phyloP scores from a whole-genome alignment of 1,284 basidiomycete species.

The Austroboletus niveus region DNA sequence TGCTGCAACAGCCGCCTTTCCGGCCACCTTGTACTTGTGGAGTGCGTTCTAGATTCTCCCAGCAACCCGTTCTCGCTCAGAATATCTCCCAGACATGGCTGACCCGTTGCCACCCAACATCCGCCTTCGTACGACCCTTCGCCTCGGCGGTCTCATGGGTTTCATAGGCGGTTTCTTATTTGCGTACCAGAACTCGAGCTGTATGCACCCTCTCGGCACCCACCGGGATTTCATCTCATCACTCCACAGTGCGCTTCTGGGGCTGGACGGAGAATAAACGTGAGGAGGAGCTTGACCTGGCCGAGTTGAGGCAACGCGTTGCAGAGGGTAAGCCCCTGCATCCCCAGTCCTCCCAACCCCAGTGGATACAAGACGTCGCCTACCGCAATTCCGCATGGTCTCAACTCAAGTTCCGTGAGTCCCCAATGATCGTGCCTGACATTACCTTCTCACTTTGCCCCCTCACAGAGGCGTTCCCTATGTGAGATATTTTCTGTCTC shows the following conservation, averaged over 20 bases:
- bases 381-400: constrained; percentile 91
- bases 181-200: constrained; percentile 88
- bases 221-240: constrained; percentile 17
- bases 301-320: constrained; percentile 73
- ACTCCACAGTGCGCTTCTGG: constrained; percentile 80
- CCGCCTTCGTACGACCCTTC: constrained; percentile 32
- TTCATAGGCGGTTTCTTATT: constrained; percentile 89
- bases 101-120: constrained; percentile 37
- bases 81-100: constrained; percentile 42
- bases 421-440: neutral
- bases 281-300: constrained; percentile 75
- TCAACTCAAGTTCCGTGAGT: constrained; percentile 88
- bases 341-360: constrained; percentile 78
- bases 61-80: constrained; percentile 1
- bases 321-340: constrained; percentile 80
- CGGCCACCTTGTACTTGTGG: constrained; percentile 72
- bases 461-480: constrained; percentile 61
- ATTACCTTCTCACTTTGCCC: constrained; percentile 3
- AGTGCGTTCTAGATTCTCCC: constrained; percentile 44
- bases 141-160: constrained; percentile 52
- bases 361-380: constrained; percentile 88
- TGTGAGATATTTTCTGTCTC: constrained; percentile 40
- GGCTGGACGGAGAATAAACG: constrained; percentile 92
- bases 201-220: constrained; percentile 47
- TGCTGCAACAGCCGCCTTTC: constrained; percentile 77